Conservation (phyloP, 768 basidiomycete genomes). For the Bullera alba region DNA sequence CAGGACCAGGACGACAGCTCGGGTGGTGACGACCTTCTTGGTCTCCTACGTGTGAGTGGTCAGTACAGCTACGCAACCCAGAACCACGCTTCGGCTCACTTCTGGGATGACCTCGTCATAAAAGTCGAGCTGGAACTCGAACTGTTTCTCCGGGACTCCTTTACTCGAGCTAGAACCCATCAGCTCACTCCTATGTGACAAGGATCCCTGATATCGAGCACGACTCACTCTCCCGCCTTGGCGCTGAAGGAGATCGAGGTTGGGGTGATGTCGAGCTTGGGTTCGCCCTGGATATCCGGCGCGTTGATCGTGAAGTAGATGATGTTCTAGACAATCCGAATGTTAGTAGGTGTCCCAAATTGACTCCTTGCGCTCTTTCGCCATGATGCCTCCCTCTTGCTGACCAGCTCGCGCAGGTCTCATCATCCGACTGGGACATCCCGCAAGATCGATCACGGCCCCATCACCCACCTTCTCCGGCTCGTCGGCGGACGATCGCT, state of each 20-base stretch:
- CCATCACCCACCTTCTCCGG: conserved; percentile 58
- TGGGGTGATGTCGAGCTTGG: conserved; percentile 41
- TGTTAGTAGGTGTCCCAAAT: not conserved
- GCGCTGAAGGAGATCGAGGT: conserved; percentile 47
- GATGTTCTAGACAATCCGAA: conserved; percentile 58
- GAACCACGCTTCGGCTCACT: conserved; percentile 49
- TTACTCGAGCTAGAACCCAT: conserved; percentile 40
- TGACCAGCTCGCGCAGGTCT: not conserved
- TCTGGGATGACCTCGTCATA: conserved; percentile 70
- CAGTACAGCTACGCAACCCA: conserved; percentile 2
- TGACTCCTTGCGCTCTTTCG: not conserved
- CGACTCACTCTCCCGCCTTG: conserved; percentile 43
- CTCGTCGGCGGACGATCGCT: conserved; percentile 65
- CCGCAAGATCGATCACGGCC: not conserved
- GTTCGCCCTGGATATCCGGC: conserved; percentile 43
- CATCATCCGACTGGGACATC: not conserved
- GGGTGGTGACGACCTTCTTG: conserved; percentile 57
- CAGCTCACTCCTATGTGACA: not conserved
- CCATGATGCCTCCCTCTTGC: not conserved
- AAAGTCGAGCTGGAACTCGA: conserved; percentile 68
- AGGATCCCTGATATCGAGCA: not conserved
- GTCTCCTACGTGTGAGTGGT: conserved; percentile 51
- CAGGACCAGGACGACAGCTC: conserved; percentile 61
- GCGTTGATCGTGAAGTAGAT: conserved; percentile 61
- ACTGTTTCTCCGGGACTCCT: conserved; percentile 56